Conservation (phyloP, 352 stramenopile genomes). For the Globisporangium sylvaticum region DNA sequence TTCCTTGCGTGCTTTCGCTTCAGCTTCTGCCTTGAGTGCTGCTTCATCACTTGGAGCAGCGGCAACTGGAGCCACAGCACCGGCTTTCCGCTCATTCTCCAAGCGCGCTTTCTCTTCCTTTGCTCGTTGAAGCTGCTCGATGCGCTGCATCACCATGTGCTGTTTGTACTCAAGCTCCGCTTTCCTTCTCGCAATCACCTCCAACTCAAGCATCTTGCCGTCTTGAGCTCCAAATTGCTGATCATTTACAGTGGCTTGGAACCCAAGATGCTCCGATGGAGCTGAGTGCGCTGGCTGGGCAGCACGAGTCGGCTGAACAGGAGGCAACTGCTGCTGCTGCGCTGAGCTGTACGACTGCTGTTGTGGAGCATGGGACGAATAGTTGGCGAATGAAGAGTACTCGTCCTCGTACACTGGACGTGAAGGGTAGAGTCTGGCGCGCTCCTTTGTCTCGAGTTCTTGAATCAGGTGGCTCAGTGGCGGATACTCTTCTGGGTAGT, state of each 20-base stretch:
- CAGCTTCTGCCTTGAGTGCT: constrained; percentile 19
- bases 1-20: constrained; percentile 19
- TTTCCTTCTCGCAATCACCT: constrained; percentile 53
- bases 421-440: constrained; percentile 54
- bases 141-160: constrained; percentile 44
- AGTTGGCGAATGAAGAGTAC: constrained; percentile 74
- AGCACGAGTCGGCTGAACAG: constrained; percentile 4
- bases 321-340: background rate
- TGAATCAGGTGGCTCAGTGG: constrained; percentile 68
- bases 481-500: constrained; percentile 65
- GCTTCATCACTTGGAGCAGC: background rate
- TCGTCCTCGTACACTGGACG: constrained; percentile 54
- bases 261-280: constrained; percentile 1
- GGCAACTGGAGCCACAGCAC: constrained; percentile 9
- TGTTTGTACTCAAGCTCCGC: constrained; percentile 58
- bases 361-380: constrained; percentile 16
- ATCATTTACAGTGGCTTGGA: background rate
- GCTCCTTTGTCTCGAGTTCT: constrained; percentile 53
- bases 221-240: constrained; percentile 13
- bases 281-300: constrained; percentile 1
- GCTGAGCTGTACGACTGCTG: background rate
- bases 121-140: constrained; percentile 37
- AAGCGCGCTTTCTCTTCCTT: constrained; percentile 47
- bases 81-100: constrained; percentile 29
- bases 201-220: constrained; percentile 36